These are phyloP conservation scores for Hypoxylon rubiginosum DNA, from an alignment of 2,329 filamentous ascomycete species.

Conservation along the genomic window DNA sequence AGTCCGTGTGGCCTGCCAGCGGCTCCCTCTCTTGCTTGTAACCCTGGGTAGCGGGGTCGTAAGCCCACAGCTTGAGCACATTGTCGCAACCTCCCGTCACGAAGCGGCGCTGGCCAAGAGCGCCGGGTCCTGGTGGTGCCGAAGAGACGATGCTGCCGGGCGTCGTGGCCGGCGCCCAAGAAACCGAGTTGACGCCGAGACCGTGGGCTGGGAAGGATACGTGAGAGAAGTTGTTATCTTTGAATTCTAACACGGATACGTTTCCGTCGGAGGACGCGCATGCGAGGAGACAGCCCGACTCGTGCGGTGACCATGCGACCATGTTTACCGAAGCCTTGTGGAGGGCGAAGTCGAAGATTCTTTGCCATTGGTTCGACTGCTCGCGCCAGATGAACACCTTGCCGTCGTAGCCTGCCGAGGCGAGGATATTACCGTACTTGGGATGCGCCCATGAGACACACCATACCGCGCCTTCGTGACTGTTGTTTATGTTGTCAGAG, in stretches of 20 bases:
- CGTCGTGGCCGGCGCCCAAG: slow-evolving; percentile 88
- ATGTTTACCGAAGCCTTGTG: slow-evolving; percentile 98
- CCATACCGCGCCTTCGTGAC: slow-evolving; percentile 98
- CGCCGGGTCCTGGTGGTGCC: slow-evolving; percentile 67
- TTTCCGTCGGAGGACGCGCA: slow-evolving; percentile 95
- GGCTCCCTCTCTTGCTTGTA: slow-evolving; percentile 74
- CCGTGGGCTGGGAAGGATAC: slow-evolving; percentile 92
- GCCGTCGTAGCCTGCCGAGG: slow-evolving; percentile 95
- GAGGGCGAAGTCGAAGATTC: slow-evolving; percentile 91
- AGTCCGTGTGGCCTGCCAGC: slow-evolving; percentile 88
- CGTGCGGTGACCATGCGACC: slow-evolving; percentile 97
- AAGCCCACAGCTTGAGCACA: slow-evolving; percentile 92
- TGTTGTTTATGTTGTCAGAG: slow-evolving; percentile 55
- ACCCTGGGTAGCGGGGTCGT: slow-evolving; percentile 71
- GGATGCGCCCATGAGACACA: slow-evolving; percentile 98
- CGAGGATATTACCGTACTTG: slow-evolving; percentile 98
- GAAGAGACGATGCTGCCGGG: slow-evolving; percentile 88
- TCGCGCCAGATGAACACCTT: slow-evolving; percentile 99
- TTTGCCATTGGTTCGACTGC: slow-evolving; percentile 80
- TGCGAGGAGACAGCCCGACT: slow-evolving; percentile 92
- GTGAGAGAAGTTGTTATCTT: slow-evolving; percentile 93
- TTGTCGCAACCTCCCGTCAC: slow-evolving; percentile 97
- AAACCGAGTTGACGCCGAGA: slow-evolving; percentile 94
- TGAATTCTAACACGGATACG: slow-evolving; percentile 95
- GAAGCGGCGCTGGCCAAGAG: slow-evolving; percentile 80